Evolutionary conservation across 495 filamentous ascomycete species (phyloP), one percentile per base, ranked within the genome.

Genomic region (Talaromyces ruber): DNA sequence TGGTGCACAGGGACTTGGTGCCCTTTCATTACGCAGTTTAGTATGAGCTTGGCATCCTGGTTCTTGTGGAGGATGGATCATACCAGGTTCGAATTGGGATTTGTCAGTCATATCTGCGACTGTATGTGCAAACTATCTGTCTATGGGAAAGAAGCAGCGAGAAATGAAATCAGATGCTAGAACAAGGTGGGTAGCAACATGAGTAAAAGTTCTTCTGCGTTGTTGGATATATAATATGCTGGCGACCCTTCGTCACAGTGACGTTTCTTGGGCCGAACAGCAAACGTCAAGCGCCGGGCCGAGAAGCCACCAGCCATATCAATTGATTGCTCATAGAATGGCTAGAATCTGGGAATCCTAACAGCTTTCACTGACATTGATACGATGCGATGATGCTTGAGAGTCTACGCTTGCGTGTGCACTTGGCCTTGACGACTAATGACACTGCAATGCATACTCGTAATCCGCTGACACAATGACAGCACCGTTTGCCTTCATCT

Each of bases 1-100:
- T 87, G 78, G 54, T 88, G 82, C 59, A 92, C 80, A 3, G 88
- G 89, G 60, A 88, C 73, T 62, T 84, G 67, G 69, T 91, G 85
- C 47, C 88, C 90, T 92, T 57, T 37, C 61, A 69, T 32, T 67
- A 29, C 7, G 6, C 24, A 5, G 9, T 1, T 24, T 28, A 32
- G 14, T 12, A 16, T 32, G 18, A 24, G 55, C 29, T 2, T 22
- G 43, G 18, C 43, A 22, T 47, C 4, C n/a, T 47, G 0, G n/a
- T 2, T 11, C n/a, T 22, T 34, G 5, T 0, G 4, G 22, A 9
- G 54, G 54, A 8, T 21, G 8, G 16, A 21, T 16, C 57, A 34
- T 60, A 60, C 59, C 59, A 28, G 43, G 43, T 34, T 60, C 39
- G 25, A 60, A 60, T 60, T 60, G 59, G 26, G 59, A 60, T 24